Base-by-base conservation (phyloP, 495 filamentous ascomycete genomes). In the Daldinia loculata region DNA sequence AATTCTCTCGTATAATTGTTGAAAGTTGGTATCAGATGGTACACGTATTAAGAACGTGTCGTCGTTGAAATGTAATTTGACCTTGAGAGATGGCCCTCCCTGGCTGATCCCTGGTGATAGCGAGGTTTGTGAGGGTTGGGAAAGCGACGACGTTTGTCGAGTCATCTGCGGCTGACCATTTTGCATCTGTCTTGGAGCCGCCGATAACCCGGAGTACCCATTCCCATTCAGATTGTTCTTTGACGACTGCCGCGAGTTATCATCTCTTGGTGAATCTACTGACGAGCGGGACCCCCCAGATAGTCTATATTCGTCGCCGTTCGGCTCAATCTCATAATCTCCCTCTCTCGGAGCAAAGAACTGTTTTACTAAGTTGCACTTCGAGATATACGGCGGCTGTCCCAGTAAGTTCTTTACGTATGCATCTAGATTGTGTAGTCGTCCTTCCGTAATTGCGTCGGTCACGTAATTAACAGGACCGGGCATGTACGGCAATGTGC, bases 391-490 rank as follows among this genome's bases (percentile, higher is more conserved):
- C 4, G 88, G 81, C 7, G 93, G 90, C 80, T 98, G 91, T 32
- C 88, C 85, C 3, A 99, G 82, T 7, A 99, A 87, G 68, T 94
- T 93, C 79, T 94, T 94, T 72, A 99, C 92, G 70, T 99, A 99
- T 62, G 94, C 91, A 75, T 99, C 94, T 12, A 99, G 83, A 77
- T 94, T 97, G 70, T 93, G 91, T 52, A 94, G 89, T 55, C 95
- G 89, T 32, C 93, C 95, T 70, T 97, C 93, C 39, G 94, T 97
- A 74, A 99, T 98, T 6, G 92, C 92, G 76, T 98, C 96, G 15
- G 96, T 99, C 58, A 99, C 96, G 80, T 97, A 96, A 63, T 94
- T 97, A 72, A 99, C 95, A 22, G 95, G 95, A 9, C 95, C 95
- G 19, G 95, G 95, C 95, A 99, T 99, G 79, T 95, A 99, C n/a